Evolutionary conservation across 306 rosid species (phyloP).

Genomic region (Cucumis cinereus): DNA sequence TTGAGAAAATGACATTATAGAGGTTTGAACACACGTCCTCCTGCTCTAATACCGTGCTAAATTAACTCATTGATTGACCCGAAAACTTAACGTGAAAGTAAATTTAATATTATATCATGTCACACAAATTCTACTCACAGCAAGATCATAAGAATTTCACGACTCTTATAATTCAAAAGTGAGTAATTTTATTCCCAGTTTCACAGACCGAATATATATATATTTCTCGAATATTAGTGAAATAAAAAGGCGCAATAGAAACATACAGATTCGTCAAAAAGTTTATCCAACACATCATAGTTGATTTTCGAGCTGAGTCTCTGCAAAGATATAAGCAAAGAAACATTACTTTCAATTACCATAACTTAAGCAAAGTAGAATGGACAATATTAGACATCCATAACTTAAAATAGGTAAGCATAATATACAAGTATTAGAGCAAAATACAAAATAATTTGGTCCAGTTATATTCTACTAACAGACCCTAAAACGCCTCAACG

Average conservation of each 20-base stretch:
- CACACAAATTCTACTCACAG: no score
- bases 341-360: not conserved
- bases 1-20: no score
- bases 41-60: no score
- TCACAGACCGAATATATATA: not conserved
- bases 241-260: not conserved
- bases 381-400: not conserved
- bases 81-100: no score
- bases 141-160: not conserved
- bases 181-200: not conserved
- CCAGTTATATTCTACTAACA: no score
- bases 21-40: no score
- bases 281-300: constrained; percentile 35
- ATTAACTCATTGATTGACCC: no score
- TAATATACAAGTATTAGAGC: not conserved
- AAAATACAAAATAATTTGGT: no score
- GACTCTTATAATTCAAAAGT: not conserved
- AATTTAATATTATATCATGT: no score
- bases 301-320: constrained; percentile 56
- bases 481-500: no score
- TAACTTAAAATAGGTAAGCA: not conserved
- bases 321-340: constrained; percentile 23
- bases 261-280: constrained; percentile 21
- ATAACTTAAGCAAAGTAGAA: not conserved
- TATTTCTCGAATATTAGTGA: not conserved